Conservation (phyloP, 208 protist species). For the Acanthamoeba lenticulata region DNA sequence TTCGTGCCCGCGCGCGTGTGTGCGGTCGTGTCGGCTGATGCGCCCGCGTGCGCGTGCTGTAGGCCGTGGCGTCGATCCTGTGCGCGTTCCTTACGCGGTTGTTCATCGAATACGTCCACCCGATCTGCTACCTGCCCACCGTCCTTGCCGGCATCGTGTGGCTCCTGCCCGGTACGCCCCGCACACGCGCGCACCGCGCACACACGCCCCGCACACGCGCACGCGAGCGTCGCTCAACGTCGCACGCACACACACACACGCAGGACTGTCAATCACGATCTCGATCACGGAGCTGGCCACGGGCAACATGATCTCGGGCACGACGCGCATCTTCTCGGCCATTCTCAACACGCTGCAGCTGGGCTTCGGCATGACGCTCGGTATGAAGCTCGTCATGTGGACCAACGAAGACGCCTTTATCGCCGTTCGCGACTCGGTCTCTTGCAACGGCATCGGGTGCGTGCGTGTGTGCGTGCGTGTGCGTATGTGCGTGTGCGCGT, state of each 20-base stretch:
- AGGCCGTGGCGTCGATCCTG: not conserved
- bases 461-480: not conserved
- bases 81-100: slow-evolving; percentile 27
- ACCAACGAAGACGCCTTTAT: not conserved
- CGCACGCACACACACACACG: too few relatives aligned
- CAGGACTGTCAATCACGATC: slow-evolving; percentile 35
- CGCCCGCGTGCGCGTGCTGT: not conserved
- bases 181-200: not conserved
- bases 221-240: not conserved
- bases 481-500: too few relatives aligned
- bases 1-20: not conserved
- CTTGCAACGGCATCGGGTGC: not conserved
- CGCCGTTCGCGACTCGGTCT: not conserved
- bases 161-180: slow-evolving; percentile 19
- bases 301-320: slow-evolving; percentile 53
- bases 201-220: not conserved
- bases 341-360: slow-evolving; percentile 43
- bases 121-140: slow-evolving; percentile 13
- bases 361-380: slow-evolving; percentile 8
- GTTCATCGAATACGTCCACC: slow-evolving; percentile 28
- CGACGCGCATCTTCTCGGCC: slow-evolving; percentile 43
- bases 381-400: slow-evolving; percentile 51
- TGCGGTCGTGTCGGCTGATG: too few relatives aligned
- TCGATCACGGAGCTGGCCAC: slow-evolving; percentile 34
- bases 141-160: not conserved